A percentile compares a stretch with the other conserved stretches of the same genome.
These are phyloP conservation scores for Halophytophthora batemanensis DNA, from an alignment of 352 stramenopile genomes.

Conservation along the genomic window DNA sequence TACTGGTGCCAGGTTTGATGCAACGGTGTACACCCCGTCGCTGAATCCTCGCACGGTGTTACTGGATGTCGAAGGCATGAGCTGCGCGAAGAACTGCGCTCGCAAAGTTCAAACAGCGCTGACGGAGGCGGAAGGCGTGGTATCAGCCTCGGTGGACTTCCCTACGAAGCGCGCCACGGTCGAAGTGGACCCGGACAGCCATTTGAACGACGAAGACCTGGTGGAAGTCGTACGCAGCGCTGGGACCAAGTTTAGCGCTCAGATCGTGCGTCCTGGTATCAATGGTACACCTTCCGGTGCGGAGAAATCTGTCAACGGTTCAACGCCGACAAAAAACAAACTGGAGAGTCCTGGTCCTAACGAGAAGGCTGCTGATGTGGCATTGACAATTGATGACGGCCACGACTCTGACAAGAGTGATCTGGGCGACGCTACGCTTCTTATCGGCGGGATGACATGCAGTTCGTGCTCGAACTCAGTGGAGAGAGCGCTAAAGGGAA, in stretches of 20 bases:
- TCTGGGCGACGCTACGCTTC: constrained; percentile 56
- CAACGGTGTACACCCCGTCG: constrained; percentile 37
- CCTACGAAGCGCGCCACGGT: constrained; percentile 50
- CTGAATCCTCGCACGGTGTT: constrained; percentile 34
- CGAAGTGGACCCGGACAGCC: constrained; percentile 52
- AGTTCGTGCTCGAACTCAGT: constrained; percentile 91
- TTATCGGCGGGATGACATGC: constrained; percentile 90
- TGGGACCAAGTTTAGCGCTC: constrained; percentile 24
- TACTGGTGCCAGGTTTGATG: constrained; percentile 62
- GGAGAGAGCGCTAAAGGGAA: constrained; percentile 77
- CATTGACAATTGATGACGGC: constrained; percentile 27
- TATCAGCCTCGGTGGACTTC: constrained; percentile 73
- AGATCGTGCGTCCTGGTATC: constrained; percentile 11
- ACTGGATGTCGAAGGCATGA: constrained; percentile 67
- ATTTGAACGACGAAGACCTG: constrained; percentile 59
- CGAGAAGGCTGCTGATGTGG: constrained; percentile 23
- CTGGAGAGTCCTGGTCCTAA: constrained; percentile 9
- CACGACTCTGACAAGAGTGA: constrained; percentile 43
- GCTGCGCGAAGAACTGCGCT: constrained; percentile 60
- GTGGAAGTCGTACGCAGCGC: constrained; percentile 41
- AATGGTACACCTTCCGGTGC: background rate
- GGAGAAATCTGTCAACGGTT: constrained; percentile 1
- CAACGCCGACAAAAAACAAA: constrained; percentile 4
- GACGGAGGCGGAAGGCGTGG: constrained; percentile 49
- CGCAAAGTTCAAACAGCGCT: constrained; percentile 71